A percentile compares a stretch with the other conserved stretches of the same genome.
Evolutionary conservation across 2,329 filamentous ascomycete genomes (phyloP).

Genomic region (Magnaporthiopsis incrustans): DNA sequence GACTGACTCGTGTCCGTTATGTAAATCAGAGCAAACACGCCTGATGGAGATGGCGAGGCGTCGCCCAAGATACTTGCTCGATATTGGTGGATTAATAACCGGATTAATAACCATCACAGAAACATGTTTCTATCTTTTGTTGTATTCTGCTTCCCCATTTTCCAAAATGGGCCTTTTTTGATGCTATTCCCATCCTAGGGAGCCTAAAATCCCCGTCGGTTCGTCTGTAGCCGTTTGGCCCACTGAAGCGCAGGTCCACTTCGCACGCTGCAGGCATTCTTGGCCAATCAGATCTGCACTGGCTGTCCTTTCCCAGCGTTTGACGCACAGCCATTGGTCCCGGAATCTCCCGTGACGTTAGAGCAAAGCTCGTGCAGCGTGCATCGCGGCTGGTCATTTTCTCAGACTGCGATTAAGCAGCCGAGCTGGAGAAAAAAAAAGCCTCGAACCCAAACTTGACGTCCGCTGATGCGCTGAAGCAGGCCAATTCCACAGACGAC

Average conservation of each 20-base stretch:
- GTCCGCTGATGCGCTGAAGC: not conserved
- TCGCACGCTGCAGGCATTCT: not conserved
- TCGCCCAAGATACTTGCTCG: too few species aligned
- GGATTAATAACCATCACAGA: too few species aligned
- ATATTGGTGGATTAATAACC: too few species aligned
- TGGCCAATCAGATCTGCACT: not conserved
- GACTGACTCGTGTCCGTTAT: too few species aligned
- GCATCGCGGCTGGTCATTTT: not conserved
- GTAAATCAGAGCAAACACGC: too few species aligned
- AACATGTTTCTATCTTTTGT: too few species aligned
- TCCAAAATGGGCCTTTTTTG: too few species aligned
- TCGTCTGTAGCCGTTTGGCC: not conserved
- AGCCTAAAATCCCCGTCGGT: too few species aligned
- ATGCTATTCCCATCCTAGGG: too few species aligned
- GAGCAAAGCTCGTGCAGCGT: not conserved
- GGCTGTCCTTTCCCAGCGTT: not conserved
- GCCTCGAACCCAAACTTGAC: not conserved
- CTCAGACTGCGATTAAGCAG: not conserved
- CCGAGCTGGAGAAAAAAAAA: not conserved
- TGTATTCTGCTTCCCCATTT: too few species aligned
- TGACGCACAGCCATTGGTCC: not conserved
- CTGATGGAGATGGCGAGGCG: too few species aligned
- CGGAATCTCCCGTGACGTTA: conserved; percentile 2
- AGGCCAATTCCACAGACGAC: not conserved
- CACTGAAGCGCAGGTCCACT: not conserved